These are phyloP conservation scores for Rhinocladiella similis DNA, from an alignment of 2,329 filamentous ascomycete species.

Conservation along the genomic window DNA sequence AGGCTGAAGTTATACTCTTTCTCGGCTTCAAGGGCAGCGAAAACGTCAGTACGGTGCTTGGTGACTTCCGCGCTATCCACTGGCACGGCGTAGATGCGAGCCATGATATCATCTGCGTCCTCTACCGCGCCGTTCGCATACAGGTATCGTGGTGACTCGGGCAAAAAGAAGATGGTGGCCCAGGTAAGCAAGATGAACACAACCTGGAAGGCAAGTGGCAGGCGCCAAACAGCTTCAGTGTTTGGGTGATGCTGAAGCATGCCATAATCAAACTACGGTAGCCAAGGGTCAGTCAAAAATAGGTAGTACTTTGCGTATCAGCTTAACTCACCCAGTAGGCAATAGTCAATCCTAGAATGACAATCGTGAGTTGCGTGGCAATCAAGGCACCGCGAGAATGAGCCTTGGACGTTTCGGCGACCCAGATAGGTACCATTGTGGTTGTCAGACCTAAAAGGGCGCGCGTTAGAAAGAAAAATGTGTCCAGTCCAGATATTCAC, in stretches of 20 bases:
- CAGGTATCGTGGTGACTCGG: conserved; percentile 37
- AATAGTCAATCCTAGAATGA: conserved; percentile 1
- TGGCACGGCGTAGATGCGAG: conserved; percentile 16
- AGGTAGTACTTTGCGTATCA: not conserved
- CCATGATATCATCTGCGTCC: conserved; percentile 19
- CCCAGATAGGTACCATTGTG: conserved; percentile 21
- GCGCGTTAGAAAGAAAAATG: not conserved
- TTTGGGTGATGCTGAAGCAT: conserved; percentile 14
- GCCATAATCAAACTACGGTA: conserved; percentile 19
- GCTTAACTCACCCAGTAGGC: not conserved
- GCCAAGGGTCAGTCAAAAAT: conserved; percentile 4
- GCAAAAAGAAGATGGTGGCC: conserved; percentile 37
- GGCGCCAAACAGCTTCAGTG: conserved; percentile 36
- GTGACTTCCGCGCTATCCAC: conserved; percentile 11
- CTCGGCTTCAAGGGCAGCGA: conserved; percentile 18
- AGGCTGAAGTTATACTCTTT: conserved; percentile 18
- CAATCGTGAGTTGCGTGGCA: conserved; percentile 18
- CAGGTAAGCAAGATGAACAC: conserved; percentile 43
- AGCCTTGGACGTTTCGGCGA: conserved; percentile 17
- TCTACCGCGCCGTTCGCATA: conserved; percentile 14
- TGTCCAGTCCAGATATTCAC: too few species aligned
- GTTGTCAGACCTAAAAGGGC: not conserved
- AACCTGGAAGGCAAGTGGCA: conserved; percentile 51
- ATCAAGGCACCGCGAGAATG: conserved; percentile 17
- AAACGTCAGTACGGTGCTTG: conserved; percentile 14